Conservation (phyloP, 2,329 filamentous ascomycete species). For the Elsinoe fawcettii region DNA sequence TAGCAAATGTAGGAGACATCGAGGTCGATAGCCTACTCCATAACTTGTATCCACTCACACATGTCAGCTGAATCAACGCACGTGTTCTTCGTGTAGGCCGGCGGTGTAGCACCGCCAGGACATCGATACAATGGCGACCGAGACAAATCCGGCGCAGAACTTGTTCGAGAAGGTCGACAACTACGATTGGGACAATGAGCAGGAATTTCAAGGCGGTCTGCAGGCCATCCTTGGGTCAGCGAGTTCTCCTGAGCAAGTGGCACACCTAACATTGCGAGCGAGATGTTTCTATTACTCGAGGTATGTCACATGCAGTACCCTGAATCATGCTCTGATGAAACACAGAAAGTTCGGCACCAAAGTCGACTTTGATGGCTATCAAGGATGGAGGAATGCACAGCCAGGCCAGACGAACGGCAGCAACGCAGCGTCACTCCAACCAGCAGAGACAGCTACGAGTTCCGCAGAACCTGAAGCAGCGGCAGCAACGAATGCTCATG, state of each 20-base stretch:
- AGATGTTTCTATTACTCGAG: conserved; percentile 61
- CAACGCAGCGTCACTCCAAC: background rate
- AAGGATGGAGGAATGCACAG: conserved; percentile 48
- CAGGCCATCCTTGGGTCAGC: conserved; percentile 55
- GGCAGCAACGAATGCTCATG: conserved; percentile 9
- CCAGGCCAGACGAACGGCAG: conserved; percentile 19
- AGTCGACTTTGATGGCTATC: conserved; percentile 62
- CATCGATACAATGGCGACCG: conserved; percentile 22
- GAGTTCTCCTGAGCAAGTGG: conserved; percentile 46
- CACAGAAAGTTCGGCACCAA: conserved; percentile 36
- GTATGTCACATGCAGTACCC: conserved; percentile 23
- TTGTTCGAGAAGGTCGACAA: conserved; percentile 55
- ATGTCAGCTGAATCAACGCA: background rate
- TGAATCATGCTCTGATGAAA: conserved; percentile 18
- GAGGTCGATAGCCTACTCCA: no score
- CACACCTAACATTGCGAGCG: conserved; percentile 56
- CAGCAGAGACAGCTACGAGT: conserved; percentile 8
- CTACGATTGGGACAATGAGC: conserved; percentile 61
- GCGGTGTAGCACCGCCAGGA: background rate
- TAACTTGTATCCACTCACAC: background rate
- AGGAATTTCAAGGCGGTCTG: conserved; percentile 61
- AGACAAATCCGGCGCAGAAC: conserved; percentile 18
- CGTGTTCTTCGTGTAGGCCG: background rate
- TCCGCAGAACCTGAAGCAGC: conserved; percentile 14
- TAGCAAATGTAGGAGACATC: no score